Conservation (phyloP, 352 stramenopile genomes). For the Phytopythium boreale region DNA sequence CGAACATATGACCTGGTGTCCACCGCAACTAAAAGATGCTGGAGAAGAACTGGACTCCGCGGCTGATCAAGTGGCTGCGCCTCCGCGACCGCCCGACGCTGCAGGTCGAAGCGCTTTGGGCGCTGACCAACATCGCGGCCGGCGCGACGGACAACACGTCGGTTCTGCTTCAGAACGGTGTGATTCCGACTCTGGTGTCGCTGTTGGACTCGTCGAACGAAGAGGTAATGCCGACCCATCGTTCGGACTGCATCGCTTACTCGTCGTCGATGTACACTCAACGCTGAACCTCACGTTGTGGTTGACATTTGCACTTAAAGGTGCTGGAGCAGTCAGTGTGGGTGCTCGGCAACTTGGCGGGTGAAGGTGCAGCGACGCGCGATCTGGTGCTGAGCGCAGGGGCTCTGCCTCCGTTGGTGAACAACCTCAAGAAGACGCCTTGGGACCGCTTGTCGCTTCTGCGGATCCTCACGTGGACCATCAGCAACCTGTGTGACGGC, state of each 20-base stretch:
- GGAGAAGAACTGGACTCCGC: slow-evolving; percentile 87
- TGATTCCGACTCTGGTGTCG: slow-evolving; percentile 90
- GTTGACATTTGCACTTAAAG: slow-evolving; percentile 22
- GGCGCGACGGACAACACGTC: slow-evolving; percentile 91
- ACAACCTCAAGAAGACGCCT: slow-evolving; percentile 88
- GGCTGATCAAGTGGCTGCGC: slow-evolving; percentile 83
- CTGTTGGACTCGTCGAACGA: slow-evolving; percentile 89
- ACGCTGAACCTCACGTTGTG: neutral
- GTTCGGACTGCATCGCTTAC: slow-evolving; percentile 11
- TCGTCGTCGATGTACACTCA: slow-evolving; percentile 9
- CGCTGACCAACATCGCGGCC: slow-evolving; percentile 94
- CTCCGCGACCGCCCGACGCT: slow-evolving; percentile 76
- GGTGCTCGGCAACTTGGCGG: slow-evolving; percentile 91
- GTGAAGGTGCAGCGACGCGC: slow-evolving; percentile 84
- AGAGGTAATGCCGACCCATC: slow-evolving; percentile 65
- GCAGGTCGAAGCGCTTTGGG: slow-evolving; percentile 93
- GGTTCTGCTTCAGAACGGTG: slow-evolving; percentile 89
- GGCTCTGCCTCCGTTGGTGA: slow-evolving; percentile 81
- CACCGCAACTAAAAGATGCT: slow-evolving; percentile 54
- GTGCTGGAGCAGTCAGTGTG: slow-evolving; percentile 92
- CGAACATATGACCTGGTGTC: neutral
- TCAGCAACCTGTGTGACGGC: slow-evolving; percentile 92
- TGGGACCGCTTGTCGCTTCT: slow-evolving; percentile 81
- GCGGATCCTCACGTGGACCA: slow-evolving; percentile 91
- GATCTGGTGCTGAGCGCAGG: slow-evolving; percentile 87